A percentile compares a stretch with the other conserved stretches of the same genome.
Evolutionary conservation across 768 basidiomycete genomes (phyloP).

Genomic region (Lentinula lateritia): DNA sequence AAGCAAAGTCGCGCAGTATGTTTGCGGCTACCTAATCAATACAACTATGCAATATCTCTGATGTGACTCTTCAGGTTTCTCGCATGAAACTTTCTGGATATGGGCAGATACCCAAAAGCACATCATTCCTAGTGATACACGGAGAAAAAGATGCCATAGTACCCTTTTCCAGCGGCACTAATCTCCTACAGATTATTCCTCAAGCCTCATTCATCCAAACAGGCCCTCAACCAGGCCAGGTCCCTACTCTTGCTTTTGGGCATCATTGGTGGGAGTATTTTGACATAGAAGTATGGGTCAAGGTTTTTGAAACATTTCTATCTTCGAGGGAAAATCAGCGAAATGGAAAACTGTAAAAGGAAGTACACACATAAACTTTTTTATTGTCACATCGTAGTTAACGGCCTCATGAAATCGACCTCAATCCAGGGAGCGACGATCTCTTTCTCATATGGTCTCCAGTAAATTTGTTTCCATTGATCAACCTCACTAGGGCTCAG

Average conservation of each 20-base stretch:
- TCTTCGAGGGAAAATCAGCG: neutral
- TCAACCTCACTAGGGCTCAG: neutral
- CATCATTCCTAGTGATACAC: slow-evolving; percentile 33
- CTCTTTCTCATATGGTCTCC: neutral
- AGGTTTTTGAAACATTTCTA: slow-evolving; percentile 32
- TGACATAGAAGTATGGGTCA: slow-evolving; percentile 32
- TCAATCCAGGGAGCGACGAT: neutral
- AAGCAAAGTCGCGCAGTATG: slow-evolving; percentile 29
- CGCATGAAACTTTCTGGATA: slow-evolving; percentile 26
- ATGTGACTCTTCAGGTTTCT: neutral
- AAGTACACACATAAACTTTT: neutral
- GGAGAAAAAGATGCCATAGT: slow-evolving; percentile 33
- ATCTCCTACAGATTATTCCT: slow-evolving; percentile 29
- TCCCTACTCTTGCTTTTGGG: slow-evolving; percentile 33
- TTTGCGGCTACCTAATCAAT: neutral
- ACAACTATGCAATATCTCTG: neutral
- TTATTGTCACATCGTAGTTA: slow-evolving; percentile 3
- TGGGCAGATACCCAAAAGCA: slow-evolving; percentile 22
- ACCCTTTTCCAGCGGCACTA: slow-evolving; percentile 29
- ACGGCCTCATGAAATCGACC: neutral
- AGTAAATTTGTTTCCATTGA: neutral
- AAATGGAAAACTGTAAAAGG: neutral
- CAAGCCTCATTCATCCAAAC: slow-evolving; percentile 29
- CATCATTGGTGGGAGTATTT: slow-evolving; percentile 46
- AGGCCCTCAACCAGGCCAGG: slow-evolving; percentile 25